Conservation (phyloP, 2,329 filamentous ascomycete species). For the Drechslerella dactyloides region DNA sequence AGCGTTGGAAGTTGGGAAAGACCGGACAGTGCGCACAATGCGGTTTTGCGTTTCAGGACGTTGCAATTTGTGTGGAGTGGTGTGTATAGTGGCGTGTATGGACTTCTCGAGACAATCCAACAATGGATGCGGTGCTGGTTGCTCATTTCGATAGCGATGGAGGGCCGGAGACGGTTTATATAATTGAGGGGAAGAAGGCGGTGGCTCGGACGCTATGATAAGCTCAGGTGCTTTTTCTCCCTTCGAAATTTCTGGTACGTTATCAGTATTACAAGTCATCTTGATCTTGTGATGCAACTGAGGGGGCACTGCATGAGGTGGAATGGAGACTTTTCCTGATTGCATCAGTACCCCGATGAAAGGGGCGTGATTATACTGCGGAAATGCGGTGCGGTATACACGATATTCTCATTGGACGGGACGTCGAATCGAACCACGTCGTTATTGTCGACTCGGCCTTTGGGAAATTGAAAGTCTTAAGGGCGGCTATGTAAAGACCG, state of each 20-base stretch:
- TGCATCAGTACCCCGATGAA: conserved; percentile 1
- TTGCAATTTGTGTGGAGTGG: neutral
- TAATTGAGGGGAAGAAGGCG: conserved; percentile 3
- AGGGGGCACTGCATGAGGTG: neutral
- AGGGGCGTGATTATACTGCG: neutral
- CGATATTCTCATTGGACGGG: neutral
- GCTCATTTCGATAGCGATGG: neutral
- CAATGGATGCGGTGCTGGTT: neutral
- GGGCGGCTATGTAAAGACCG: neutral
- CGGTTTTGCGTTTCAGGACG: conserved; percentile 3
- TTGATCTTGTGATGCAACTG: conserved; percentile 14
- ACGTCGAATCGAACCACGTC: neutral
- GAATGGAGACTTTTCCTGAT: conserved; percentile 13
- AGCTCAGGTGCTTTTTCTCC: neutral
- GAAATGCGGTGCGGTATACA: neutral
- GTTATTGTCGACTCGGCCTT: neutral
- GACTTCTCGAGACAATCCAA: neutral
- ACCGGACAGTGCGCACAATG: neutral
- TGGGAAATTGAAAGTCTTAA: neutral
- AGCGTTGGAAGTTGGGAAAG: conserved; percentile 31
- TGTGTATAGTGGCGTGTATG: neutral
- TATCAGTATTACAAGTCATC: neutral
- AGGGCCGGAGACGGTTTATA: neutral
- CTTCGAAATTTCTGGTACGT: neutral
- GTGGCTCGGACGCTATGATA: neutral